Conservation (phyloP, 2,329 filamentous ascomycete species). For the Pseudogymnoascus sp. region DNA sequence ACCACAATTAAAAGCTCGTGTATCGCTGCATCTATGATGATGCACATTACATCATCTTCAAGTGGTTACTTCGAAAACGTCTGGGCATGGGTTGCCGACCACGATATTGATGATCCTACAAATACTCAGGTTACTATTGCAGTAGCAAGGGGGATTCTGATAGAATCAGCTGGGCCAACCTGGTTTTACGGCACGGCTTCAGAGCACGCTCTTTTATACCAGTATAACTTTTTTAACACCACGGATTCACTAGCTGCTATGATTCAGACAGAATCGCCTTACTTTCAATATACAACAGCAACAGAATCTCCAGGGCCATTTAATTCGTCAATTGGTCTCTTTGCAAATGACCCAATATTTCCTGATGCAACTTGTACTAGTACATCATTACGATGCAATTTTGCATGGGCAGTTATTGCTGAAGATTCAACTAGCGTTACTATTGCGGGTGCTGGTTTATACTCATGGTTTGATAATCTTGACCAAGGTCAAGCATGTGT, state of each 20-base stretch:
- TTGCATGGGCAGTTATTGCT: conserved; percentile 24
- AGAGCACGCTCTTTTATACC: conserved; percentile 59
- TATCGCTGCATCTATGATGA: conserved; percentile 17
- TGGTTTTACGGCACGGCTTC: conserved; percentile 46
- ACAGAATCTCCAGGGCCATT: no score
- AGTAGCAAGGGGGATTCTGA: conserved; percentile 14
- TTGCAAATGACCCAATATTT: no score
- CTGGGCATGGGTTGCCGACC: conserved; percentile 20
- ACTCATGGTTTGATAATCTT: conserved; percentile 26
- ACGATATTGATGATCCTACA: conserved; percentile 18
- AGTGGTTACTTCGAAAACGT: conserved; percentile 21
- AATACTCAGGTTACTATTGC: conserved; percentile 14
- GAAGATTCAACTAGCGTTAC: conserved; percentile 19
- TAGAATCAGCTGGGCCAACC: conserved; percentile 13
- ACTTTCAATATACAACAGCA: conserved; percentile 43
- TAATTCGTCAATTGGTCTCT: no score
- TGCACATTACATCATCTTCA: conserved; percentile 16
- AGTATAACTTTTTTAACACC: conserved; percentile 57
- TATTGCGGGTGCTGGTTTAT: conserved; percentile 26
- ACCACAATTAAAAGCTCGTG: conserved; percentile 21
- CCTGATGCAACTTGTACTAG: no score
- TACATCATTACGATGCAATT: background rate
- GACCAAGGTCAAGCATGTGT: conserved; percentile 21
- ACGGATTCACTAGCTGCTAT: conserved; percentile 54
- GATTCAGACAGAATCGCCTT: conserved; percentile 63